Conservation (phyloP, 495 filamentous ascomycete genomes). For the Cercophora samala region DNA sequence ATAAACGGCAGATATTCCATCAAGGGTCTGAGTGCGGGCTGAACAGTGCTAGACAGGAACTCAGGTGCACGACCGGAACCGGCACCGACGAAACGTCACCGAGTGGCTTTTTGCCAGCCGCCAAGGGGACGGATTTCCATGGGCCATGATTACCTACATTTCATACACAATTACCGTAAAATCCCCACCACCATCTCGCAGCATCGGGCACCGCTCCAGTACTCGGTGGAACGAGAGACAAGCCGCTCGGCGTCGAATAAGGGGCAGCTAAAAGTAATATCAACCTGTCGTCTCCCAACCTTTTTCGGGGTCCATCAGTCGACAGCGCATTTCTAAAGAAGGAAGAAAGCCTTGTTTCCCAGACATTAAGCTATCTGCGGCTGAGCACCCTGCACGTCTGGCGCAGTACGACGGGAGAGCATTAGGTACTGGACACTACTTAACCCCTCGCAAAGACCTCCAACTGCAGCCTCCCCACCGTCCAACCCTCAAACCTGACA, state of each 20-base stretch:
- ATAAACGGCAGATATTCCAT: background rate
- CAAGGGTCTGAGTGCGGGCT: background rate
- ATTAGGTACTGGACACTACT: background rate
- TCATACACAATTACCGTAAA: slow-evolving; percentile 1
- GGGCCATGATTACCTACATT: too few relatives aligned
- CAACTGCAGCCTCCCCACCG: slow-evolving; percentile 6
- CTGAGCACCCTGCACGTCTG: slow-evolving; percentile 17
- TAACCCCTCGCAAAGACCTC: slow-evolving; percentile 12
- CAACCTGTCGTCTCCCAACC: background rate
- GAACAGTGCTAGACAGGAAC: background rate
- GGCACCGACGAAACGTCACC: slow-evolving; percentile 11
- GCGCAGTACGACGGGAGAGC: background rate
- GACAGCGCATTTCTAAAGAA: background rate
- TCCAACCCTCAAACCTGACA: slow-evolving; percentile 21
- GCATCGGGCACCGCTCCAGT: slow-evolving; percentile 2
- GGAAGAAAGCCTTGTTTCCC: background rate
- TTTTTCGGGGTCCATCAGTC: background rate
- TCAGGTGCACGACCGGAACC: slow-evolving; percentile 7
- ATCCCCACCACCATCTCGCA: slow-evolving; percentile 2
- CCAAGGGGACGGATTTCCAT: slow-evolving; percentile 9
- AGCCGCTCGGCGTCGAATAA: background rate
- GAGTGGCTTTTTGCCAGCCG: slow-evolving; percentile 8
- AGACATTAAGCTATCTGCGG: slow-evolving; percentile 14
- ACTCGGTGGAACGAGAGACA: background rate
- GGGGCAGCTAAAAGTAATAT: background rate